A percentile compares a stretch with the other conserved stretches of the same genome.
These are phyloP conservation scores for Lepidopterella palustris DNA, from an alignment of 495 filamentous ascomycete species.

Conservation along the genomic window DNA sequence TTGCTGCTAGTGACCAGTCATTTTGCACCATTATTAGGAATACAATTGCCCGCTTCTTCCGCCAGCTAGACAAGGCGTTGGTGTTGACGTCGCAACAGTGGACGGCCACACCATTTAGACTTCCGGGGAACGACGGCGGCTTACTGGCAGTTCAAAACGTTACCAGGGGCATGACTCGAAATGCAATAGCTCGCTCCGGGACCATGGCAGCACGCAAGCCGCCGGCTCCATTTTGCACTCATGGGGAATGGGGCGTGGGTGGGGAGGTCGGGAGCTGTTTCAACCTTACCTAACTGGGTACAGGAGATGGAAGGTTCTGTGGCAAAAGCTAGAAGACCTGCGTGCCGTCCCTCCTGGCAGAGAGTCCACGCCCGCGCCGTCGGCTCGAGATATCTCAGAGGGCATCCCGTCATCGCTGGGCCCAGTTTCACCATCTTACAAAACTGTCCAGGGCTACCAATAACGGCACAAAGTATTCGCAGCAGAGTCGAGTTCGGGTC, in stretches of 20 bases:
- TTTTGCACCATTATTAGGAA: no score
- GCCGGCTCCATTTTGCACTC: background rate
- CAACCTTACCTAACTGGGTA: no score
- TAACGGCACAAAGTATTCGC: no score
- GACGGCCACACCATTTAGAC: no score
- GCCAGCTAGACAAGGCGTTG: no score
- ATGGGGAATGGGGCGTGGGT: no score
- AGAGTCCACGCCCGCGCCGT: background rate
- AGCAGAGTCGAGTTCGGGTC: no score
- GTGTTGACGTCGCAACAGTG: no score
- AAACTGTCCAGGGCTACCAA: no score
- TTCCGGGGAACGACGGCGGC: background rate
- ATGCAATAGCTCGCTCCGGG: background rate
- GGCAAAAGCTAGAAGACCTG: background rate
- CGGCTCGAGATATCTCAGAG: background rate
- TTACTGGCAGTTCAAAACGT: background rate
- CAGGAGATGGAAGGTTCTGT: background rate
- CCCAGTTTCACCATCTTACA: background rate
- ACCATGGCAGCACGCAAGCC: background rate
- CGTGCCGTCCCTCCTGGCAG: background rate
- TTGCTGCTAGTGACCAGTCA: no score
- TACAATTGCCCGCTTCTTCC: no score
- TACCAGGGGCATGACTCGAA: slow-evolving; percentile 1
- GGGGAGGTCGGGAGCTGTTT: slow-evolving; percentile 5
- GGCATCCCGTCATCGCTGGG: background rate